phyloP scores from a whole-genome alignment of 495 filamentous ascomycete species.

The Trichoderma parareesei region DNA sequence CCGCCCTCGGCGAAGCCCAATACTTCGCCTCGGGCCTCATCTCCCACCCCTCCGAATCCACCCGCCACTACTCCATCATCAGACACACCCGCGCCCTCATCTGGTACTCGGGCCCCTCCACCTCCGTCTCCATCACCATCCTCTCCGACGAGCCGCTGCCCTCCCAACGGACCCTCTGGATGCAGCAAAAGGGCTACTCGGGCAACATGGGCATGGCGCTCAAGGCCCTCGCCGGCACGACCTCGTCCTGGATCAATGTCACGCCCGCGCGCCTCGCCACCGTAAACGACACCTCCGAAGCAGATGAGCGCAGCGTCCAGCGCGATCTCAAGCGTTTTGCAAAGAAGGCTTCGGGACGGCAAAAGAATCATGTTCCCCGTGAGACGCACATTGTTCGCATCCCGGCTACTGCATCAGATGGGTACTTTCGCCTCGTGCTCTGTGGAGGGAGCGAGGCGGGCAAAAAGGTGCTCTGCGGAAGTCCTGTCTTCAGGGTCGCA shows the following conservation, averaged over 20 bases:
- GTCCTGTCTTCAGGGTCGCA: conserved; percentile 56
- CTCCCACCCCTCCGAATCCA: conserved; percentile 53
- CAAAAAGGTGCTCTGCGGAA: conserved; percentile 51
- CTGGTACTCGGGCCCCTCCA: conserved; percentile 55
- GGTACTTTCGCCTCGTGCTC: conserved; percentile 58
- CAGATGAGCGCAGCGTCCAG: conserved; percentile 57
- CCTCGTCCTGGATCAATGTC: conserved; percentile 54
- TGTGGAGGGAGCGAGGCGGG: conserved; percentile 40
- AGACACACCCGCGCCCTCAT: conserved; percentile 56
- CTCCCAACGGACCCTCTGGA: conserved; percentile 50
- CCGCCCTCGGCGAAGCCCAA: conserved; percentile 46
- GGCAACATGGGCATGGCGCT: conserved; percentile 61
- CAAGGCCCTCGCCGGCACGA: conserved; percentile 49
- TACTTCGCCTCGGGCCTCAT: conserved; percentile 59
- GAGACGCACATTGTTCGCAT: conserved; percentile 57
- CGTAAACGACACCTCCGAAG: conserved; percentile 35
- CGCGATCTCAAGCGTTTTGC: conserved; percentile 53
- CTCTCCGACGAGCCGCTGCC: conserved; percentile 52
- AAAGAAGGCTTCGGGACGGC: conserved; percentile 38
- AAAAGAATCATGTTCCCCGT: conserved; percentile 42
- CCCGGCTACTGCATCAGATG: conserved; percentile 52
- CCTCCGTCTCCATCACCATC: conserved; percentile 52
- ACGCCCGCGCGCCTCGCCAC: conserved; percentile 45
- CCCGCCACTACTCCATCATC: conserved; percentile 57
- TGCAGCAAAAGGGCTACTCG: conserved; percentile 58